These are phyloP conservation scores for Fusarium sp. DNA, from an alignment of 2,329 filamentous ascomycete species.

Conservation along the genomic window DNA sequence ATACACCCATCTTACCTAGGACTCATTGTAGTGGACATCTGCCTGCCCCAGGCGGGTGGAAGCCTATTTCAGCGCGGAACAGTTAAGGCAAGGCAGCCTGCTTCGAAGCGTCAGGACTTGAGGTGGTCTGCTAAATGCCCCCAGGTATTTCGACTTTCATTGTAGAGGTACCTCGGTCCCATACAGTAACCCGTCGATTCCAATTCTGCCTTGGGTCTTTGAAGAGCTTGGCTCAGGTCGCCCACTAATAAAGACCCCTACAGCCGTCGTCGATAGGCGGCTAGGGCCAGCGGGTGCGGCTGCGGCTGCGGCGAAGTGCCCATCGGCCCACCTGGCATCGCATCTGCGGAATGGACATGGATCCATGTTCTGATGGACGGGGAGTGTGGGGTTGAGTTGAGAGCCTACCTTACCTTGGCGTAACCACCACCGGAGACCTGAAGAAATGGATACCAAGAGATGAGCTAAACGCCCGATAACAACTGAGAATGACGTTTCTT, in stretches of 20 bases:
- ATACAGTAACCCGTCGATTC: neutral
- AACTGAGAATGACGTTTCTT: neutral
- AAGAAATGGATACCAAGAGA: neutral
- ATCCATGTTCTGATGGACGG: neutral
- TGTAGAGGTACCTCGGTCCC: neutral
- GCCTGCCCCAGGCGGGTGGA: neutral
- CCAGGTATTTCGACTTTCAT: neutral
- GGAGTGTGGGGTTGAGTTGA: neutral
- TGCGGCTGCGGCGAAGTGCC: conserved; percentile 25
- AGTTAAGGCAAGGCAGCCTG: neutral
- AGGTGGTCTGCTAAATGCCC: neutral
- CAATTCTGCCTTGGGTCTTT: conserved; percentile 4
- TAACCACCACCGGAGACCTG: neutral
- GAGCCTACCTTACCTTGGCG: neutral
- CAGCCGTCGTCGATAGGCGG: neutral
- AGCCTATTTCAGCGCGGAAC: neutral
- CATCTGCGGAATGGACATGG: neutral
- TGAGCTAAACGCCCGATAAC: neutral
- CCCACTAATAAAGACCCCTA: neutral
- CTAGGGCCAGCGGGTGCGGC: conserved; percentile 27
- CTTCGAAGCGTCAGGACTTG: neutral
- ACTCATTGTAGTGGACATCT: neutral
- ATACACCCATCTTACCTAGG: neutral
- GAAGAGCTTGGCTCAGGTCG: neutral
- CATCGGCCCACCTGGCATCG: neutral